These are phyloP conservation scores for Scheffersomyces amazonensis DNA, from an alignment of 805 yeast species.

Conservation along the genomic window DNA sequence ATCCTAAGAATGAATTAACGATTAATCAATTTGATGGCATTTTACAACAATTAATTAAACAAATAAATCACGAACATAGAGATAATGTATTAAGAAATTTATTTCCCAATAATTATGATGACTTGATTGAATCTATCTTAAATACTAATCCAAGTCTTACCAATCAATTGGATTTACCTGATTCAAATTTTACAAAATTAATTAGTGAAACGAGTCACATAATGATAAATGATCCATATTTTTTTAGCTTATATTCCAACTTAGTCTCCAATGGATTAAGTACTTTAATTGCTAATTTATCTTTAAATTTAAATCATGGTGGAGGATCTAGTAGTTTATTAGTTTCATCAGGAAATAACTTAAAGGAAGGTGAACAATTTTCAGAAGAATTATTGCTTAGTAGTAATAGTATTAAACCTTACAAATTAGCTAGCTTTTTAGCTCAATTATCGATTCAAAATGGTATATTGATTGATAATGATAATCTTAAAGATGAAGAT, in stretches of 20 bases:
- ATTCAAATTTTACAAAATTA: slow-evolving; percentile 36
- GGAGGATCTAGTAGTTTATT: slow-evolving; percentile 4
- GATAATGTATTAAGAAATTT: slow-evolving; percentile 18
- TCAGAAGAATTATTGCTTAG: neutral
- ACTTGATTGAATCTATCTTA: slow-evolving; percentile 45
- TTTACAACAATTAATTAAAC: slow-evolving; percentile 17
- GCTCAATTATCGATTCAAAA: slow-evolving; percentile 70
- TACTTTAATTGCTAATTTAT: slow-evolving; percentile 34
- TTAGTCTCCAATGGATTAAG: slow-evolving; percentile 31
- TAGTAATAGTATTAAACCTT: slow-evolving; percentile 6
- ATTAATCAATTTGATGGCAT: slow-evolving; percentile 53
- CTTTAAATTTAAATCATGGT: slow-evolving; percentile 17
- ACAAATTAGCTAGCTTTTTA: slow-evolving; percentile 65
- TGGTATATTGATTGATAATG: slow-evolving; percentile 46
- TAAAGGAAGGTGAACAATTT: slow-evolving; percentile 14
- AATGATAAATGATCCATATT: slow-evolving; percentile 27
- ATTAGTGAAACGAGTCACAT: slow-evolving; percentile 46
- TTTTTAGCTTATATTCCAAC: slow-evolving; percentile 26
- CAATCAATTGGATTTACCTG: slow-evolving; percentile 32
- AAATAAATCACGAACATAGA: slow-evolving; percentile 13
- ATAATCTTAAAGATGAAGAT: slow-evolving; percentile 20
- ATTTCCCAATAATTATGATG: slow-evolving; percentile 38
- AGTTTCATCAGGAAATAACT: slow-evolving; percentile 3
- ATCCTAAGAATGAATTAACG: slow-evolving; percentile 71
- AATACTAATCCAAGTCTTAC: slow-evolving; percentile 44